Evolutionary conservation across 805 yeast genomes (phyloP).

Genomic region (Candida odintsovae): DNA sequence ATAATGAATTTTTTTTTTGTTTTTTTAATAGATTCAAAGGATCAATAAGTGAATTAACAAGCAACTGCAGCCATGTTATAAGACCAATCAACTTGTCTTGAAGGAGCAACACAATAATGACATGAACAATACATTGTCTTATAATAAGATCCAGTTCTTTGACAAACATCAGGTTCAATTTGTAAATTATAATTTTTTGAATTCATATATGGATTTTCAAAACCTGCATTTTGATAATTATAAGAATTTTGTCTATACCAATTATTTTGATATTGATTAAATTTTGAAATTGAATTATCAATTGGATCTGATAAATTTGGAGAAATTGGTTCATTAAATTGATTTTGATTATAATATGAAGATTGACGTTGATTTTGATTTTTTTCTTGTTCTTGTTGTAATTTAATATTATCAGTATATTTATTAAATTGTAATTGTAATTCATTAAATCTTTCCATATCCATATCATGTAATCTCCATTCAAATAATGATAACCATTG

Average conservation of each 20-base stretch:
- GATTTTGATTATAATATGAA: constrained; percentile 5
- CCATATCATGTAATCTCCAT: constrained; percentile 48
- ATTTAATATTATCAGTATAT: constrained; percentile 18
- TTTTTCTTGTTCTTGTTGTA: constrained; percentile 17
- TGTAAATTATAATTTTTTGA: no score
- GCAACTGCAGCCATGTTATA: constrained; percentile 15
- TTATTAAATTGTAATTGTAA: constrained; percentile 18
- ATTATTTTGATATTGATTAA: constrained; percentile 3
- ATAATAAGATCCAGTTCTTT: constrained; percentile 20
- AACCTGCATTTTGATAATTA: constrained; percentile 12
- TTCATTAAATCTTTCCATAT: constrained; percentile 22
- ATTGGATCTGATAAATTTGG: constrained; percentile 15
- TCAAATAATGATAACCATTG: constrained; percentile 58
- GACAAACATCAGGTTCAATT: constrained; percentile 18
- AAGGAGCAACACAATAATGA: constrained; percentile 16
- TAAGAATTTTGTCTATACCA: constrained; percentile 5
- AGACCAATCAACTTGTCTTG: constrained; percentile 20
- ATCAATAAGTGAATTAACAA: not conserved
- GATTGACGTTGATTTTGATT: constrained; percentile 8
- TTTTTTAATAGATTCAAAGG: not conserved
- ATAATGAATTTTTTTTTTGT: not conserved
- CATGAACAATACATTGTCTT: constrained; percentile 19
- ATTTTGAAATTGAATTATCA: constrained; percentile 11
- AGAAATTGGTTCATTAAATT: constrained; percentile 14
- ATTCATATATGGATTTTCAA: no score